phyloP scores from a whole-genome alignment of 1,139 yeast species.

The Hansenula anomala region DNA sequence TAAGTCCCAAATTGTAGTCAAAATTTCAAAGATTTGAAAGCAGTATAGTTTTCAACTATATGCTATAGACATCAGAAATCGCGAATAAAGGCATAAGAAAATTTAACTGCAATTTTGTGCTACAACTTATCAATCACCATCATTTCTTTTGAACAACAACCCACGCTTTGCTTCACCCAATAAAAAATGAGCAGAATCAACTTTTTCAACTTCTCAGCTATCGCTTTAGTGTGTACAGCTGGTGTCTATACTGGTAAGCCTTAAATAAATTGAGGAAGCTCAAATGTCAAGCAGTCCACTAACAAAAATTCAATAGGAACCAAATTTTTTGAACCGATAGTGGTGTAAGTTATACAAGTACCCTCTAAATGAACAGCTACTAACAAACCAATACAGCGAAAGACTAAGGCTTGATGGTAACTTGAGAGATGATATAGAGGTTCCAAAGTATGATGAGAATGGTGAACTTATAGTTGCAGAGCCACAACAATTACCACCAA shows the following conservation, averaged over 20 bases:
- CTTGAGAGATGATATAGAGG: conserved; percentile 51
- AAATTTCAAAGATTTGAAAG: too few relatives aligned
- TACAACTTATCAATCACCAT: too few relatives aligned
- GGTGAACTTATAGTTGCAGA: conserved; percentile 28
- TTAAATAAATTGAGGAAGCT: too few relatives aligned
- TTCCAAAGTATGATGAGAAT: conserved; percentile 42
- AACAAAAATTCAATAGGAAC: conserved; percentile 34
- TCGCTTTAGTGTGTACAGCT: conserved; percentile 30
- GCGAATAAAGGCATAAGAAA: too few relatives aligned
- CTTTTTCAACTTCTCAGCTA: conserved; percentile 29
- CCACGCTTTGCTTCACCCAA: too few relatives aligned
- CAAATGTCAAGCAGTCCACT: neutral
- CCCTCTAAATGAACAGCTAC: conserved; percentile 14
- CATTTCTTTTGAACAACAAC: too few relatives aligned
- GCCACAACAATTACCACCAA: conserved; percentile 13
- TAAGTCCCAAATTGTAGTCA: too few relatives aligned
- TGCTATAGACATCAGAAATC: neutral
- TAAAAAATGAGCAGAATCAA: conserved; percentile 29
- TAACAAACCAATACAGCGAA: conserved; percentile 36
- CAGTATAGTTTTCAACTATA: too few relatives aligned
- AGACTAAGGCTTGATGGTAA: conserved; percentile 65
- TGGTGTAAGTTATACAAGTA: conserved; percentile 46
- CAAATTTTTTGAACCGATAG: conserved; percentile 69
- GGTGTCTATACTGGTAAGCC: conserved; percentile 40
- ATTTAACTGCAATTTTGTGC: too few relatives aligned